phyloP scores from a whole-genome alignment of 805 yeast species.

The Saccharomycopsis vini region DNA sequence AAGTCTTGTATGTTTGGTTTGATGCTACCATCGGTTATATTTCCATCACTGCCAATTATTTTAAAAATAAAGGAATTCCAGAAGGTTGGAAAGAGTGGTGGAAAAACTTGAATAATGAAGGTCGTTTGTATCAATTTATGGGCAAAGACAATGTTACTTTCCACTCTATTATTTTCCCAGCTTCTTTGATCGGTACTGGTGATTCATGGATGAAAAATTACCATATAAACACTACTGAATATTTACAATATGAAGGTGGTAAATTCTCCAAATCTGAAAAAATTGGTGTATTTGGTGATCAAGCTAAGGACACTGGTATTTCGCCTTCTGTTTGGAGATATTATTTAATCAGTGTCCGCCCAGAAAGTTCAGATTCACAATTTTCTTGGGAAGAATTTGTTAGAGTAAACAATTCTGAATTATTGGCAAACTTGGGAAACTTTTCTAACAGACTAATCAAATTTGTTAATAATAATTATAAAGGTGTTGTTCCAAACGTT shows the following conservation, averaged over 20 bases:
- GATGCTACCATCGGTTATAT: constrained; percentile 97
- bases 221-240: constrained; percentile 91
- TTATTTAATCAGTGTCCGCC: constrained; percentile 84
- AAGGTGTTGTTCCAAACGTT: constrained; percentile 77
- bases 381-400: constrained; percentile 97
- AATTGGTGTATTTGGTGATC: constrained; percentile 96
- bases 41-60: constrained; percentile 91
- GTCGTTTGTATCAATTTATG: constrained; percentile 91
- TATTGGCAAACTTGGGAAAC: constrained; percentile 93
- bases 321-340: constrained; percentile 96
- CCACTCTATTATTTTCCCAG: constrained; percentile 98
- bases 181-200: constrained; percentile 78
- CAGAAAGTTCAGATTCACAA: constrained; percentile 92
- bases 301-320: constrained; percentile 88
- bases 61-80: constrained; percentile 29
- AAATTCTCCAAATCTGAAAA: constrained; percentile 98
- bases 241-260: constrained; percentile 95
- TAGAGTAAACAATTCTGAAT: constrained; percentile 84
- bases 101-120: constrained; percentile 76
- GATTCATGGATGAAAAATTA: constrained; percentile 87
- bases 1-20: constrained; percentile 97
- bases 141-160: constrained; percentile 99
- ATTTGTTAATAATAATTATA: constrained; percentile 82
- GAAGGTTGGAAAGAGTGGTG: constrained; percentile 83
- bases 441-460: constrained; percentile 90